phyloP scores from a whole-genome alignment of 1,139 yeast species.

The Kurtzmaniella quercitrusa region DNA sequence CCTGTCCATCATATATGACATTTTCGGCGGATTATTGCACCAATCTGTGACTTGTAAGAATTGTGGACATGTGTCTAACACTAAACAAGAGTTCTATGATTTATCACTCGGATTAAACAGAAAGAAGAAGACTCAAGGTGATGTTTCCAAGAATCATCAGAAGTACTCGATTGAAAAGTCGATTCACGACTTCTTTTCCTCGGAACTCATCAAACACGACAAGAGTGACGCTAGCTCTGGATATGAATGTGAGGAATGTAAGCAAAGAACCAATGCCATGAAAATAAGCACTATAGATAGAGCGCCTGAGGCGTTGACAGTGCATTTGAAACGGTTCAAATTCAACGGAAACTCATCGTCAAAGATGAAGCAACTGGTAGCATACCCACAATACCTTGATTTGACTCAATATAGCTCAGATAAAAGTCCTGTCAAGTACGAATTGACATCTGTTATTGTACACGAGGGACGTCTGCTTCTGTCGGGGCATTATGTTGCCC shows the following conservation, averaged over 20 bases:
- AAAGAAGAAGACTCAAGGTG: constrained; percentile 20
- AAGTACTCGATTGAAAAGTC: constrained; percentile 69
- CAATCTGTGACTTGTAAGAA: constrained; percentile 80
- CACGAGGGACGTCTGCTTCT: constrained; percentile 93
- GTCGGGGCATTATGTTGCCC: constrained; percentile 90
- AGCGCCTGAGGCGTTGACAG: constrained; percentile 83
- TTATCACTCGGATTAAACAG: constrained; percentile 68
- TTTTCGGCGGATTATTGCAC: constrained; percentile 85
- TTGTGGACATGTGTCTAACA: constrained; percentile 79
- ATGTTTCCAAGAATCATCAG: constrained; percentile 9
- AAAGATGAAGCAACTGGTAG: constrained; percentile 82
- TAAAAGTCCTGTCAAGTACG: constrained; percentile 55
- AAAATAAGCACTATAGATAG: constrained; percentile 71
- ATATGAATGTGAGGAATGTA: constrained; percentile 85
- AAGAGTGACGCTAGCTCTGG: constrained; percentile 57
- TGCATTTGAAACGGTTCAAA: constrained; percentile 87
- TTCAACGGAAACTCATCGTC: constrained; percentile 74
- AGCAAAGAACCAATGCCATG: constrained; percentile 68
- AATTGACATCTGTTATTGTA: constrained; percentile 78
- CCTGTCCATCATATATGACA: constrained; percentile 80
- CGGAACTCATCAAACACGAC: constrained; percentile 69
- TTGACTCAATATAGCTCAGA: constrained; percentile 57
- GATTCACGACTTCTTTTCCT: constrained; percentile 73
- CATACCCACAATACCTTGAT: constrained; percentile 75
- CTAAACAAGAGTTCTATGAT: constrained; percentile 93